These are phyloP conservation scores for Ilex asprella DNA, from an alignment of 257 asterid species.

Conservation along the genomic window DNA sequence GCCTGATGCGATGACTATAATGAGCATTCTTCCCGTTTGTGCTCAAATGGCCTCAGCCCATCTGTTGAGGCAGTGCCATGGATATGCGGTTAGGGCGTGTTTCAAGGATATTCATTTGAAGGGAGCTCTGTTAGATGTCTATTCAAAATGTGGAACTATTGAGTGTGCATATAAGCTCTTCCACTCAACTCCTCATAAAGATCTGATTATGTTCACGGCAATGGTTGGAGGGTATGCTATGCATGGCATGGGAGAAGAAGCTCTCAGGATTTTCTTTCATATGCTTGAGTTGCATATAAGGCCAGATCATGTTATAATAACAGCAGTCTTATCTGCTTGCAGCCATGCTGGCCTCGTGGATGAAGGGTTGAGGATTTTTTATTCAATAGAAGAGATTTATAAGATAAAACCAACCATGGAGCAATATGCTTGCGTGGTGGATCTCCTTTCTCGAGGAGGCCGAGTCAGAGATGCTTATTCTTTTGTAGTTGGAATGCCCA, in stretches of 20 bases:
- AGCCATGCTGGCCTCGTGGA: slow-evolving; percentile 72
- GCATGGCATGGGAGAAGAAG: slow-evolving; percentile 79
- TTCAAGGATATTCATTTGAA: slow-evolving; percentile 45
- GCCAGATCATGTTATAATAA: slow-evolving; percentile 67
- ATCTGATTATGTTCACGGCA: slow-evolving; percentile 67
- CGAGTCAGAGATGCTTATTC: slow-evolving; percentile 54
- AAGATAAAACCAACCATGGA: slow-evolving; percentile 62
- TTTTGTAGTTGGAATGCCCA: slow-evolving; percentile 49
- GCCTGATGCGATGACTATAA: slow-evolving; percentile 59
- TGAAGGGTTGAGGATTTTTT: slow-evolving; percentile 58
- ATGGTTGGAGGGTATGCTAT: slow-evolving; percentile 84
- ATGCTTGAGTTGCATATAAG: slow-evolving; percentile 55
- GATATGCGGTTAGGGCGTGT: slow-evolving; percentile 43
- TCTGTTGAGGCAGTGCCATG: slow-evolving; percentile 73
- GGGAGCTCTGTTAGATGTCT: slow-evolving; percentile 59
- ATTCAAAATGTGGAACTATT: slow-evolving; percentile 73
- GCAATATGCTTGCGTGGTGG: slow-evolving; percentile 77
- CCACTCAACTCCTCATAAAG: slow-evolving; percentile 44
- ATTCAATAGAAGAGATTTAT: slow-evolving; percentile 42
- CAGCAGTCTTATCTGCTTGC: slow-evolving; percentile 77
- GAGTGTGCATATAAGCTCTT: slow-evolving; percentile 52
- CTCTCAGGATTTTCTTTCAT: slow-evolving; percentile 36
- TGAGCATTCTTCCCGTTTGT: slow-evolving; percentile 66
- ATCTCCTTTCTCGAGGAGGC: slow-evolving; percentile 79
- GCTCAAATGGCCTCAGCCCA: slow-evolving; percentile 57